Percentiles rank a stretch among this genome's conserved stretches.
Conservation (phyloP, 192 early-diverging fungal species). For the Entophlyctis luteolus region DNA sequence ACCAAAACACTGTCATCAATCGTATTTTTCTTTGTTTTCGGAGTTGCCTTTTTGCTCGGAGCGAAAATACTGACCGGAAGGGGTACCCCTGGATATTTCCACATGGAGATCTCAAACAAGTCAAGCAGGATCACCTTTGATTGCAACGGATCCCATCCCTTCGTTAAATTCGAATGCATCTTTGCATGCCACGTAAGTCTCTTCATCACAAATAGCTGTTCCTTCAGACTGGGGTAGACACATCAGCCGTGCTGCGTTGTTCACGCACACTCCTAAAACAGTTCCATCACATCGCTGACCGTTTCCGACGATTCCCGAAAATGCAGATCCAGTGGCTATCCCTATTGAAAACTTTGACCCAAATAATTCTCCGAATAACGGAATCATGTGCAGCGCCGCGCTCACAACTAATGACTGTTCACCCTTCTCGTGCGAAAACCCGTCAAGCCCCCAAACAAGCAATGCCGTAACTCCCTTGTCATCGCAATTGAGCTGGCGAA, state of each 20-base stretch:
- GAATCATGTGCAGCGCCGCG: constrained; percentile 10
- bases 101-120: neutral
- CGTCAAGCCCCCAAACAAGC: constrained; percentile 24
- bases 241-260: constrained; percentile 26
- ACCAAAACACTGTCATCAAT: constrained; percentile 1
- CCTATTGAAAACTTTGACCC: constrained; percentile 23
- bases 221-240: constrained; percentile 15
- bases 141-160: neutral
- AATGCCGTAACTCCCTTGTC: constrained; percentile 28
- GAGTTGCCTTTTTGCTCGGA: constrained; percentile 4
- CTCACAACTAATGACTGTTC: constrained; percentile 13
- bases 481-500: constrained; percentile 29
- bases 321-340: constrained; percentile 13
- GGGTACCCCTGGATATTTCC: neutral
- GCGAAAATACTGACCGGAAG: constrained; percentile 6
- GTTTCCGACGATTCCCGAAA: constrained; percentile 32
- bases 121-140: constrained; percentile 4
- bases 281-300: constrained; percentile 22
- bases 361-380: neutral
- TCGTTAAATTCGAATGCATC: neutral
- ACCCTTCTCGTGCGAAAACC: constrained; percentile 29
- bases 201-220: constrained; percentile 21
- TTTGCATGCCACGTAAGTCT: constrained; percentile 15
- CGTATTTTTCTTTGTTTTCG: neutral
- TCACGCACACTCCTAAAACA: constrained; percentile 20